A percentile compares a stretch with the other conserved stretches of the same genome.
phyloP scores from a whole-genome alignment of 208 protist genomes.

The Borovskyia barvae region DNA sequence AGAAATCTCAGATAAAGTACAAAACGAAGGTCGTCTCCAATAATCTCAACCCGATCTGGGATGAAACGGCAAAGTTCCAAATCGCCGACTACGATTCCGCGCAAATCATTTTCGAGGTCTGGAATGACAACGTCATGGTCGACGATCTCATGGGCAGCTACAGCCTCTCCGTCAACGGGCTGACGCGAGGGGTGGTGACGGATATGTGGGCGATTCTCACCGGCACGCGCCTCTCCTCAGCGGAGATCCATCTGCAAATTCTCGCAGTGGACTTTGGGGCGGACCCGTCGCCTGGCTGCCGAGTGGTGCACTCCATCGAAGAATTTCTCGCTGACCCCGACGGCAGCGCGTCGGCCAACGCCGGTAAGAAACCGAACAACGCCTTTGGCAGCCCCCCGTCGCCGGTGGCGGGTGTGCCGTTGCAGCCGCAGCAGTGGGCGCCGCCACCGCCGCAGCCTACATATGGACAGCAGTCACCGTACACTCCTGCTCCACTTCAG shows the following conservation, averaged over 20 bases:
- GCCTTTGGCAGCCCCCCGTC: too few relatives aligned
- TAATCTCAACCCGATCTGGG: slow-evolving; percentile 60
- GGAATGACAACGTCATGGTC: slow-evolving; percentile 63
- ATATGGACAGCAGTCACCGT: slow-evolving; percentile 16
- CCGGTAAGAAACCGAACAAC: too few relatives aligned
- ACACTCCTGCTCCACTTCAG: slow-evolving; percentile 4
- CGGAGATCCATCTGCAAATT: slow-evolving; percentile 62
- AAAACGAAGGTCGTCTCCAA: slow-evolving; percentile 40
- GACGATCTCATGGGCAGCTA: slow-evolving; percentile 66
- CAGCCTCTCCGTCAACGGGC: slow-evolving; percentile 42
- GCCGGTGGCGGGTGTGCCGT: slow-evolving; percentile 5
- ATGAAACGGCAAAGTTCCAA: slow-evolving; percentile 76
- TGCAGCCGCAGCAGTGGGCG: slow-evolving; percentile 1
- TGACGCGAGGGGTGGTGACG: slow-evolving; percentile 54
- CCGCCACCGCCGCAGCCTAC: slow-evolving; percentile 3
- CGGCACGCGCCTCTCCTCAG: slow-evolving; percentile 38
- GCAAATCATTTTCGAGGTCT: slow-evolving; percentile 61
- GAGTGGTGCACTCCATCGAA: slow-evolving; percentile 20
- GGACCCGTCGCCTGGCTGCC: slow-evolving; percentile 10
- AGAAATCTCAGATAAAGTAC: slow-evolving; percentile 46
- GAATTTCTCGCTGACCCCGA: slow-evolving; percentile 6
- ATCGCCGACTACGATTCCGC: slow-evolving; percentile 46
- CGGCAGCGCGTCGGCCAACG: slow-evolving; percentile 1
- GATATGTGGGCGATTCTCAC: slow-evolving; percentile 58
- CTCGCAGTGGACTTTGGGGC: slow-evolving; percentile 77